phyloP scores from a whole-genome alignment of 768 basidiomycete genomes.

The Trametes elegans region DNA sequence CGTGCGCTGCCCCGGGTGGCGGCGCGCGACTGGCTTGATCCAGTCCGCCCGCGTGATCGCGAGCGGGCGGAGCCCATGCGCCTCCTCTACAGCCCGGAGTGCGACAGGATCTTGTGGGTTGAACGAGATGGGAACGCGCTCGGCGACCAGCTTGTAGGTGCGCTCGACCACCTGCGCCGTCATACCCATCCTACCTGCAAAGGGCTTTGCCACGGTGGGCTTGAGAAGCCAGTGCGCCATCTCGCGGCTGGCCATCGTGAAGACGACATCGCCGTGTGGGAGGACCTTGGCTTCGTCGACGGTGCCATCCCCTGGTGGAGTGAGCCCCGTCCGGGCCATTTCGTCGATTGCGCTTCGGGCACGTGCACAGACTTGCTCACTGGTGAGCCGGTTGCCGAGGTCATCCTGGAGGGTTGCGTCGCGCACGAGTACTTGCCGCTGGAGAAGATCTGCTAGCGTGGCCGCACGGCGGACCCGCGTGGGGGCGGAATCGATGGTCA shows the following conservation, averaged over 20 bases:
- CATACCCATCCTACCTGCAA: neutral
- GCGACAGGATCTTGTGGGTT: neutral
- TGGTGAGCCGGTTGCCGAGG: no score
- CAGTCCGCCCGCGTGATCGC: no score
- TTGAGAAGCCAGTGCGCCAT: neutral
- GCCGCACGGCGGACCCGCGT: no score
- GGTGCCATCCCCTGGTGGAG: neutral
- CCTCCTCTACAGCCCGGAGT: neutral
- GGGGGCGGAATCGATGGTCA: no score
- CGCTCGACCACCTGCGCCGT: no score
- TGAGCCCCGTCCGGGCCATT: neutral
- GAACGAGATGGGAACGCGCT: neutral
- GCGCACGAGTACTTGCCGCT: no score
- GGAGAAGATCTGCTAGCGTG: no score
- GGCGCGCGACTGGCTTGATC: no score
- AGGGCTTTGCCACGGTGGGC: neutral
- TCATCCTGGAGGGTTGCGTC: no score
- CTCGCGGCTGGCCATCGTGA: neutral
- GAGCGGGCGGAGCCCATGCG: neutral
- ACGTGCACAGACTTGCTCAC: no score
- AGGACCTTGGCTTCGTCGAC: neutral
- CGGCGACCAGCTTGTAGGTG: neutral
- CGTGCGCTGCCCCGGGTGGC: conserved; percentile 22
- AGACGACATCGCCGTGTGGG: neutral
- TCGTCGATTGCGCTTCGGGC: no score